Evolutionary conservation across 73 alveolate genomes (phyloP), one percentile per base, ranked within the genome.

Genomic region (Paraurostyla sp.): DNA sequence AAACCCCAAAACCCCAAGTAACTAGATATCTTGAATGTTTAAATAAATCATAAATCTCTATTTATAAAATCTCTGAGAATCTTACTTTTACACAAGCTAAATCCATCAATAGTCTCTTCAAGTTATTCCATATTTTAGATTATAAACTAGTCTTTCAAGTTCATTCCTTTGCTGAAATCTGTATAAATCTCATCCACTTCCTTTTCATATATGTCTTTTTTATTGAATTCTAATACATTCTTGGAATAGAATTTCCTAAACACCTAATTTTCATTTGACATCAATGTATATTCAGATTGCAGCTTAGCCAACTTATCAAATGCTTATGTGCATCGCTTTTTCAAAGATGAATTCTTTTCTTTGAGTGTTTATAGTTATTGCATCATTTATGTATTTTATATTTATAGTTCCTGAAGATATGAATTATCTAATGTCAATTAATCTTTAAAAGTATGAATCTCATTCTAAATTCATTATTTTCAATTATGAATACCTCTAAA

Each of bases 131-230:
- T 48, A 23, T 73, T 48, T 18, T 73, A 43, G 20, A 73, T 7
- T 45, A 73, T 43, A 48, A 48, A 73, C 23, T 73, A 27, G 30
- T 49, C 71, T 30, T 73, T 73, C 48, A 48, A 13, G 33, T 73
- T 73, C 51, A 73, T 4, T 27, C 65, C 71, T 46, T 73, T 43
- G 41, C 42, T 73, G 20, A 73, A 73, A 32, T 73, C 86, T 13
- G 65, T 9, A 46, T 73, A 73, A 6, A 73, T 73, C 7, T 73
- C 86, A 73, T 73, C 86, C 9, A 73, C 52, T 46, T 73, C 86
- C 27, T 30, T 73, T 25, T 73, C 86, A 73, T 48, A 73, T 22
- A 73, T 73, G 46, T 73, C 86, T 49, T 32, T 42, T 36, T 73
- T 73, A 43, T 73, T 73, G 46, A 48, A 73, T 73, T 73, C 86